Base-by-base conservation (phyloP, 2,329 filamentous ascomycete genomes). In the Fusarium hainanense region DNA sequence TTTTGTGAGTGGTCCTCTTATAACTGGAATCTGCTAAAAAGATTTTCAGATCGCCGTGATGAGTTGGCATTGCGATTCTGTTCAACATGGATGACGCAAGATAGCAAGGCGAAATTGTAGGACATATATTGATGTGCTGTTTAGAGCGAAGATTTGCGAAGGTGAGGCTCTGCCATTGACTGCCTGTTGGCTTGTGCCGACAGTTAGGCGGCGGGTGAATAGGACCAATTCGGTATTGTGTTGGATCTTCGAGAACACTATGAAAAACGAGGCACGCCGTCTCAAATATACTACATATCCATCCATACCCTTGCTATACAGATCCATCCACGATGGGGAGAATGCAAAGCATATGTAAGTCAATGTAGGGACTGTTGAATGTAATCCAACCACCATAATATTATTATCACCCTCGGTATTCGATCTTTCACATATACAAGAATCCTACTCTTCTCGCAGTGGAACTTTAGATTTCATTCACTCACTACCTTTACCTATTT, bases 51-150 rank as follows among this genome's bases (percentile, higher is more conserved):
- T 75, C 68, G 60, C 64, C 61, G 27, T 61, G 68, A 59, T 75
- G 73, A 73, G 73, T 32, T 75, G 73, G 73, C 73, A 75, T 27
- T 34, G 34, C 47, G 50, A 47, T 61, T 60, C 54, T 42, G 37
- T 34, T 41, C 54, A 23, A 30, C 12, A 18, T 23, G 16, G 41
- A 37, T 50, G 56, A 43, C 58, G 64, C 46, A 63, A 67, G 25
- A 64, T 64, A 42, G 48, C 30, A n/a, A 57, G 62, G 32, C 44
- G 42, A 63, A 50, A 48, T 34, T 44, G 59, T 60, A 63, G 40
- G 32, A 23, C 18, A 37, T 41, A 25, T 55, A 55, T 27, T 43
- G 41, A 34, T 37, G 21, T 44, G 18, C 34, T 37, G 34, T 37
- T 37, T 37, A 37, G 18, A 37, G 34, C 9, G 18, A 37, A 37